Conservation (phyloP, 495 filamentous ascomycete genomes). For the Xylaria cubensis region DNA sequence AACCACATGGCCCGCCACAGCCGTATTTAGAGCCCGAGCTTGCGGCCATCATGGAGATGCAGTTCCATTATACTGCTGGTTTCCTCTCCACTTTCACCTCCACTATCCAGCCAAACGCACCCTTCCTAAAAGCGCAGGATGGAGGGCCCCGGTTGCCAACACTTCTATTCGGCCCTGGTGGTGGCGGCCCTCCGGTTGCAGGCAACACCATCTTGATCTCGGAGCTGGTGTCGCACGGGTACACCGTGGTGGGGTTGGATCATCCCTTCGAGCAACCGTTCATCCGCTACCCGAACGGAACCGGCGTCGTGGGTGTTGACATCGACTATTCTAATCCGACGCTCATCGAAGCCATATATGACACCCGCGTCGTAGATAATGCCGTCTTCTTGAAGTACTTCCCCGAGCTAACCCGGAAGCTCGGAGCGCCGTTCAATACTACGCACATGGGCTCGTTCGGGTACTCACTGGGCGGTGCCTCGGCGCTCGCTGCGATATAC, state of each 20-base stretch:
- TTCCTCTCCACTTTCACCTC: constrained; percentile 34
- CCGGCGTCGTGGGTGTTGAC: constrained; percentile 37
- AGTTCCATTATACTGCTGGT: constrained; percentile 32
- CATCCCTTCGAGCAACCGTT: constrained; percentile 55
- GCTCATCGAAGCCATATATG: constrained; percentile 25
- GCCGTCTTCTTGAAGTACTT: constrained; percentile 30
- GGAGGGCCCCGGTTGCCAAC: constrained; percentile 20
- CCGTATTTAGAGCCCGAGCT: constrained; percentile 37
- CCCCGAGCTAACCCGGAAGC: constrained; percentile 12
- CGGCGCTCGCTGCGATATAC: constrained; percentile 46
- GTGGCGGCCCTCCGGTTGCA: constrained; percentile 37
- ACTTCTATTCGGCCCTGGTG: constrained; percentile 37
- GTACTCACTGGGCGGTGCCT: constrained; percentile 59
- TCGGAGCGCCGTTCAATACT: constrained; percentile 35
- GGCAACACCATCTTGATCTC: constrained; percentile 48
- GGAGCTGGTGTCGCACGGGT: constrained; percentile 56
- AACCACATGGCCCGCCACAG: constrained; percentile 21
- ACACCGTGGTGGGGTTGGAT: constrained; percentile 56
- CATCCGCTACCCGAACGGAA: constrained; percentile 59
- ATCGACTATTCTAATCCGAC: constrained; percentile 18
- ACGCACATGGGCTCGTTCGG: constrained; percentile 51
- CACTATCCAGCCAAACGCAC: constrained; percentile 30
- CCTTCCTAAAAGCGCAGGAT: constrained; percentile 21
- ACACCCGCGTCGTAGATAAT: constrained; percentile 34
- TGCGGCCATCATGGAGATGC: constrained; percentile 29